Evolutionary conservation across 192 early-diverging fungal species (phyloP), one percentile per base, ranked within the genome.

Genomic region (Mortierella hygrophila): DNA sequence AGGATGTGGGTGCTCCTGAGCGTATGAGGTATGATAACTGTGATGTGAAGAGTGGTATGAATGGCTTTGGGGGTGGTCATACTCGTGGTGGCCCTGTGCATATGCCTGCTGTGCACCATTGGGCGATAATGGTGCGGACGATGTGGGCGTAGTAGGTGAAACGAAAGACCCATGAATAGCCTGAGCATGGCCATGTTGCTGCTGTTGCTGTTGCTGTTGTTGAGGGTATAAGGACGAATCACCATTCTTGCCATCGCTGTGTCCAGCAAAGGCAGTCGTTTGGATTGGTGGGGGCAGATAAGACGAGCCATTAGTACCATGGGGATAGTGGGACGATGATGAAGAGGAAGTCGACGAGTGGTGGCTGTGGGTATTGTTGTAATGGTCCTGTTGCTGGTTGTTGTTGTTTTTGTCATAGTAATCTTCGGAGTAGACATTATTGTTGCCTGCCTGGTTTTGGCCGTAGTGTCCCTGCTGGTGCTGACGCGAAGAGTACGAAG

Each of bases 1-100:
- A 32, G 81, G 81, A 74, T 82, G 81, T 29, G 44, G 75, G 38
- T 77, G 81, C 47, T 82, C 81, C 46, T 82, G 81, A 49, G 81
- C 44, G 46, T 82, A 77, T 32, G 81, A 77, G 40, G 75, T 9
- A 20, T 82, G 70, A 38, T 82, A 72, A 1, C 44, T 52, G 49
- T 82, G 76, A 49, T 82, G 70, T 5, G 52, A 52, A 6, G 49
- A 55, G 65, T 81, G 80, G 71, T 81, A 60, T 26, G 60, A 35
- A 16, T 74, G 72, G 13, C 72, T 11, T 47, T 78, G 82, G n/a
- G 82, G 44, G 49, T 79, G 77, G 42, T 83, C 76, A 23, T 83
- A 78, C 1, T 78, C 82, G 57, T 83, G 72, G 44, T 75, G 71
- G 18, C 68, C 35, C 54, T 77, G 73, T 60, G 69, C 60, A 46